Evolutionary conservation across 352 stramenopile species (phyloP).

Genomic region (Phytophthora idaei): DNA sequence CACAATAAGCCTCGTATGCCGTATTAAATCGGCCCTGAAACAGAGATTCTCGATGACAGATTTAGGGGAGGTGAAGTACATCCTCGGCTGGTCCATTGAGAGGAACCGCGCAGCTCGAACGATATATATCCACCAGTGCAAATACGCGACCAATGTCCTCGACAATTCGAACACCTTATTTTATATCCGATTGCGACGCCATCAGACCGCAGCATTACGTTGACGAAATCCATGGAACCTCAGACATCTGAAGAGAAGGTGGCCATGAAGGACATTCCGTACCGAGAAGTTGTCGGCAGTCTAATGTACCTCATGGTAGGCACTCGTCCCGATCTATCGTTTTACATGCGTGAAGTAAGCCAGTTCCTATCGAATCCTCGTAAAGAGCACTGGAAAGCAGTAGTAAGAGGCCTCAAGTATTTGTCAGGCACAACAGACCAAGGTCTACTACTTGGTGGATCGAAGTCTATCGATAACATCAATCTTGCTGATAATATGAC

Average conservation of each 20-base stretch:
- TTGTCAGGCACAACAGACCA: neutral
- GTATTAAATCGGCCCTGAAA: conserved; percentile 9
- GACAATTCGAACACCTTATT: neutral
- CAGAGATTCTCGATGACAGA: neutral
- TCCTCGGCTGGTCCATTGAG: neutral
- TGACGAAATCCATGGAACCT: neutral
- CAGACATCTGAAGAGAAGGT: neutral
- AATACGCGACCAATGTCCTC: neutral
- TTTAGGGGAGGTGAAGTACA: neutral
- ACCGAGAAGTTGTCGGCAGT: neutral
- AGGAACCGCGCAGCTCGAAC: neutral
- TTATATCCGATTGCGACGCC: neutral
- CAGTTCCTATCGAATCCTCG: conserved; percentile 2
- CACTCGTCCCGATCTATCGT: neutral
- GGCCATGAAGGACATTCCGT: conserved; percentile 1
- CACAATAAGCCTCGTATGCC: neutral
- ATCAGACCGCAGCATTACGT: neutral
- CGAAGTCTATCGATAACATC: neutral
- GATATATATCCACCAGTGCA: neutral
- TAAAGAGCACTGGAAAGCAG: conserved; percentile 4
- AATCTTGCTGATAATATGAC: neutral
- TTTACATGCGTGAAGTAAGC: conserved; percentile 1
- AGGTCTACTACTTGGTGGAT: neutral
- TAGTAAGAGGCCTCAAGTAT: neutral
- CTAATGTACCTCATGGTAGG: conserved; percentile 8